Base-by-base conservation (phyloP, 177 flowering plant genomes). In the Tripterygium wilfordii region DNA sequence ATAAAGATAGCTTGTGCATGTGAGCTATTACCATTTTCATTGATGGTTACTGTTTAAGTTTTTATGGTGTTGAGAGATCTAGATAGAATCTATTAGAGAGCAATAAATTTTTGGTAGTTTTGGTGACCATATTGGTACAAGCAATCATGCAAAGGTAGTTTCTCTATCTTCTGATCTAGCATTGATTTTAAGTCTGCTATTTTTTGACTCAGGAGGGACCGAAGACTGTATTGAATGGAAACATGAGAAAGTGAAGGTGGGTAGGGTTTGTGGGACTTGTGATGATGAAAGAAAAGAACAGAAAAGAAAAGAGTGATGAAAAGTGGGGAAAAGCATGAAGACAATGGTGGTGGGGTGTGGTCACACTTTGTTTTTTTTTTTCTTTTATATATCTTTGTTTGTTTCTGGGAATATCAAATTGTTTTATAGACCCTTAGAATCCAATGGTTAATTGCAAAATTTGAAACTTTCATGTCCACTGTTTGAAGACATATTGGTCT, bases 241-340 rank as follows among this genome's bases (percentile, higher is more conserved):
- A 58, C 63, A 57, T 37, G 58, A 21, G 62, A 60, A 56, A 65
- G 65, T 54, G 69, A 53, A 56, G 53, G 65, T 50, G 53, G n/a
- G 55, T 39, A 4, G 40, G 33, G 30, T 32, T n/a, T 19, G 64
- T 51, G 53, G 66, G 63, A 30, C 51, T 59, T 22, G 62, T 58
- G 67, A 63, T 56, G 52, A 62, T 54, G 67, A 56, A 67, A 58
- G 55, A 10, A 15, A 23, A 42, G 38, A 27, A 44, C 23, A 44
- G 9, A 33, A 51, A 20, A 25, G 10, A 31, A 16, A 24, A 30
- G 32, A n/a, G n/a, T n/a, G n/a, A n/a, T n/a, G n/a, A n/a, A n/a
- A n/a, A n/a, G n/a, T 20, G 28, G 2, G 27, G 54, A 24, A 64
- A 57, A 48, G 60, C 54, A 62, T 42, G 49, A 45, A 55, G 57